phyloP scores from a whole-genome alignment of 2,329 filamentous ascomycete genomes.

The Trichoderma koningiopsis region DNA sequence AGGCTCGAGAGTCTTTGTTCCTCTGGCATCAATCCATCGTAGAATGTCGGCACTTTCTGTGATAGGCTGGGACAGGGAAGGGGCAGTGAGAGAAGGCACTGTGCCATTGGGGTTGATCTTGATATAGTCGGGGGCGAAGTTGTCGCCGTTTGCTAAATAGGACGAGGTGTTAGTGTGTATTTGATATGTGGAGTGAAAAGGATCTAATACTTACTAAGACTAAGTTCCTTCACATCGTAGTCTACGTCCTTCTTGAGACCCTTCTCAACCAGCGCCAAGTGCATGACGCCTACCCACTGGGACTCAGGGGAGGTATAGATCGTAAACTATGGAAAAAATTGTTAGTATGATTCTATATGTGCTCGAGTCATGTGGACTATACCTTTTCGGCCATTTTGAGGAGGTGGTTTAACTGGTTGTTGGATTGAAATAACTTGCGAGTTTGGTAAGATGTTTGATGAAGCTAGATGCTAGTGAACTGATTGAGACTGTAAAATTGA shows the following conservation, averaged over 20 bases:
- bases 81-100: constrained; percentile 27
- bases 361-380: neutral
- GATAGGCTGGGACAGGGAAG: constrained; percentile 27
- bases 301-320: constrained; percentile 26
- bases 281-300: constrained; percentile 29
- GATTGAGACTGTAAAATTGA: neutral
- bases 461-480: neutral
- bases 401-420: neutral
- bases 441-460: neutral
- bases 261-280: constrained; percentile 28
- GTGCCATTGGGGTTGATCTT: constrained; percentile 29
- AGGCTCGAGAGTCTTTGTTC: neutral
- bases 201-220: neutral
- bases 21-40: constrained; percentile 26
- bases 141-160: constrained; percentile 23
- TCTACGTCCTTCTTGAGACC: constrained; percentile 27
- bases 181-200: neutral
- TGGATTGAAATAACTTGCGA: neutral
- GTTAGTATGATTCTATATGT: neutral
- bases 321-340: neutral
- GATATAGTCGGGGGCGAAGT: constrained; percentile 30
- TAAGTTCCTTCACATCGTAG: constrained; percentile 24
- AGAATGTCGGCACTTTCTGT: constrained; percentile 29
- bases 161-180: neutral
- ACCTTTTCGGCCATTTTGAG: constrained; percentile 4